A percentile compares a stretch with the other conserved stretches of the same genome.
Evolutionary conservation across 2,329 filamentous ascomycete genomes (phyloP).

Genomic region (Sclerotinia spermophila): DNA sequence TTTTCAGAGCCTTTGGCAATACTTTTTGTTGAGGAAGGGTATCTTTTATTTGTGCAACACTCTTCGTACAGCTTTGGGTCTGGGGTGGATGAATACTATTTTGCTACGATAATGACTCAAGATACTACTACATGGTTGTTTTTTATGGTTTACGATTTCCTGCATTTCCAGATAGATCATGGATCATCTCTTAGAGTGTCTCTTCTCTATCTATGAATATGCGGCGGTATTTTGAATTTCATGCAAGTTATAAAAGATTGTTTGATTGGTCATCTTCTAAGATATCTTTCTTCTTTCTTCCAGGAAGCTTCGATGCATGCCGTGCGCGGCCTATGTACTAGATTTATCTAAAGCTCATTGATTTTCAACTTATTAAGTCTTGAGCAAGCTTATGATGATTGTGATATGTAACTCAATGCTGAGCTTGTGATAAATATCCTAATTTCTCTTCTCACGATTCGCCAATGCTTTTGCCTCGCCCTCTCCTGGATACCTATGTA

Average conservation of each 20-base stretch:
- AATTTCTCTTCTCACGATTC: neutral
- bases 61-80: neutral
- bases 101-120: constrained; percentile 8
- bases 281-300: neutral
- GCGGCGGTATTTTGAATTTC: constrained; percentile 3
- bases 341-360: neutral
- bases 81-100: neutral
- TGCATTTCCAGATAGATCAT: neutral
- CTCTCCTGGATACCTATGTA: neutral
- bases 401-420: neutral
- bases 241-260: neutral
- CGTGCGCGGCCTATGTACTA: neutral
- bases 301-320: neutral
- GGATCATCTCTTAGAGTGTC: neutral
- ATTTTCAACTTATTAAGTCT: neutral
- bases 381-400: neutral
- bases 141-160: neutral
- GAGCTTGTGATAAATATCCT: neutral
- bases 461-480: no score
- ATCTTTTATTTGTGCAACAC: neutral
- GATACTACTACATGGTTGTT: neutral
- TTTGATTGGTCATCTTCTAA: neutral
- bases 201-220: neutral
- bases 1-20: neutral
- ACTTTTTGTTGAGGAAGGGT: neutral